Evolutionary conservation across 352 stramenopile genomes (phyloP).

Genomic region (Pythium aphanidermatum): DNA sequence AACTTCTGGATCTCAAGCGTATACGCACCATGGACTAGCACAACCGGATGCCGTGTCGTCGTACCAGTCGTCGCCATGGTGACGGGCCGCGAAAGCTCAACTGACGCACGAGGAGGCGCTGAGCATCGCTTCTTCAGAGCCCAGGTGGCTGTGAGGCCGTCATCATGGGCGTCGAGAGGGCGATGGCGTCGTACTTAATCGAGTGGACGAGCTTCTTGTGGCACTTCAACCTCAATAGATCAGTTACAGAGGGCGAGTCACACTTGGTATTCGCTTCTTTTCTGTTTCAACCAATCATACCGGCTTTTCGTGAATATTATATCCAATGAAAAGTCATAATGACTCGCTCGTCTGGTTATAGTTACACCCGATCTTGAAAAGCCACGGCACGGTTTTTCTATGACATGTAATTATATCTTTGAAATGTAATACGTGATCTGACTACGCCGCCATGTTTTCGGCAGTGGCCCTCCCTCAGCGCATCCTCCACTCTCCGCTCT

Average conservation of each 20-base stretch:
- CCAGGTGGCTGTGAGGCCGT: not conserved
- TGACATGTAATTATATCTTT: no score
- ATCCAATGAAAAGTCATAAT: no score
- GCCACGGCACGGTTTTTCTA: no score
- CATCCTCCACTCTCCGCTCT: no score
- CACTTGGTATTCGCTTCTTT: no score
- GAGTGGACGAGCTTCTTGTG: not conserved
- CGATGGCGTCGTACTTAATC: conserved; percentile 9
- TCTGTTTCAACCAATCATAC: no score
- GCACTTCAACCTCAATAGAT: conserved; percentile 8
- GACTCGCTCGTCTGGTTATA: no score
- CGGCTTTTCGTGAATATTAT: no score
- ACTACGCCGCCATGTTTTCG: no score
- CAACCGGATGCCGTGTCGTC: conserved; percentile 19
- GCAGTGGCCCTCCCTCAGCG: no score
- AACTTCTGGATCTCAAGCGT: not conserved
- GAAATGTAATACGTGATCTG: no score
- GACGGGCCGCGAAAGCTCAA: conserved; percentile 1
- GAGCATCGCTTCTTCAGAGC: not conserved
- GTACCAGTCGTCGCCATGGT: not conserved
- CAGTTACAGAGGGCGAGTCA: not conserved
- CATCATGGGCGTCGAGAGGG: not conserved
- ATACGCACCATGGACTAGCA: conserved; percentile 26
- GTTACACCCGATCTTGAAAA: no score
- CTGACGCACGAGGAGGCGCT: conserved; percentile 1